Evolutionary conservation across 495 filamentous ascomycete species (phyloP).

Genomic region (Haplographium delicatum): DNA sequence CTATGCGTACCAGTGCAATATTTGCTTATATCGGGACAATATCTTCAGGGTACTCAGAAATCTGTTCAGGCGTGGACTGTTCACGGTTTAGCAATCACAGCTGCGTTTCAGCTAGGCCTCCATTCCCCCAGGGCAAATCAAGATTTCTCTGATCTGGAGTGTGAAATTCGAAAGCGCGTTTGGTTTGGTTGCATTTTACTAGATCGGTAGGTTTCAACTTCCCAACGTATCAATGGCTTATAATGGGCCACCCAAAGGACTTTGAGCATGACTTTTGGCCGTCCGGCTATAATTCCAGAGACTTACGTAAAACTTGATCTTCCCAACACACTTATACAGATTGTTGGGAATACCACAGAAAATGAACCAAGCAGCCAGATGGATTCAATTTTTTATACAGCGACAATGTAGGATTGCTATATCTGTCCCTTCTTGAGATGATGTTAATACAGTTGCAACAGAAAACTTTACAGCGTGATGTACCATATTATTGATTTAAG

Average conservation of each 20-base stretch:
- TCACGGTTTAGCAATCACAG: slow-evolving; percentile 34
- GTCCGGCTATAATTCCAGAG: slow-evolving; percentile 33
- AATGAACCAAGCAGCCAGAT: no score
- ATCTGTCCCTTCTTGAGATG: not conserved
- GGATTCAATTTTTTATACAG: slow-evolving; percentile 29
- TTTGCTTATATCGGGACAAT: slow-evolving; percentile 32
- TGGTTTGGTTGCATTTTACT: slow-evolving; percentile 39
- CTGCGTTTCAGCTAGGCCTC: slow-evolving; percentile 34
- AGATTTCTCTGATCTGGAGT: slow-evolving; percentile 28
- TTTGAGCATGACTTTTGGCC: slow-evolving; percentile 39
- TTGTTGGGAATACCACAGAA: not conserved
- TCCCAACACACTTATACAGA: slow-evolving; percentile 2
- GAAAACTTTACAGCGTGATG: slow-evolving; percentile 16
- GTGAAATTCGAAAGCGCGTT: slow-evolving; percentile 33
- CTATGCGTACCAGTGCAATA: slow-evolving; percentile 35
- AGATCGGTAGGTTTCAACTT: slow-evolving; percentile 21
- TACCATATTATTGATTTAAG: slow-evolving; percentile 27
- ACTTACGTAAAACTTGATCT: slow-evolving; percentile 31
- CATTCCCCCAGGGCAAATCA: slow-evolving; percentile 29
- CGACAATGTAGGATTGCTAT: slow-evolving; percentile 29
- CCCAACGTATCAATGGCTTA: no score
- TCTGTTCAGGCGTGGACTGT: slow-evolving; percentile 34
- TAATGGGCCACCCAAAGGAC: no score
- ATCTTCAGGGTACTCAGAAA: slow-evolving; percentile 36
- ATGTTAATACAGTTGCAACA: not conserved